A percentile compares a stretch with the other conserved stretches of the same genome.
Conservation (phyloP, 1,139 yeast species). For the Diutina mesorugosa region DNA sequence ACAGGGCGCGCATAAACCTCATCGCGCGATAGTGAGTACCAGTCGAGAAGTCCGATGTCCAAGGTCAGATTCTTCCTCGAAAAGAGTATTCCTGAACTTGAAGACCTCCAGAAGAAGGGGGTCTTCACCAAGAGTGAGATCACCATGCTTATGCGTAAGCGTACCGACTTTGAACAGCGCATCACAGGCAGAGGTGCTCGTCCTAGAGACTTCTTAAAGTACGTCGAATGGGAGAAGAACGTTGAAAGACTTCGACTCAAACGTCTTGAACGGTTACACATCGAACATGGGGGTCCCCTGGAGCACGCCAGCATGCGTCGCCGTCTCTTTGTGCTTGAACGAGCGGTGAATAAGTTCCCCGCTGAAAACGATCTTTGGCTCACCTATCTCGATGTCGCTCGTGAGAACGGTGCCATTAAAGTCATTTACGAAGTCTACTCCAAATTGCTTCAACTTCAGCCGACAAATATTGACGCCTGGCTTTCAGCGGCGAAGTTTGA, state of each 20-base stretch:
- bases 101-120: constrained; percentile 73
- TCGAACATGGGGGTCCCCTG: constrained; percentile 14
- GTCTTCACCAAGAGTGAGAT: constrained; percentile 73
- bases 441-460: constrained; percentile 71
- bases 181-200: constrained; percentile 75
- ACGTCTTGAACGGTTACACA: constrained; percentile 48
- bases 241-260: constrained; percentile 69
- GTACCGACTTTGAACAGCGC: constrained; percentile 93
- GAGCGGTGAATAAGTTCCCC: constrained; percentile 75
- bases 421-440: constrained; percentile 76
- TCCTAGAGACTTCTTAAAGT: constrained; percentile 65
- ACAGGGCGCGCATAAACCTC: neutral
- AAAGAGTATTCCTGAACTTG: constrained; percentile 84
- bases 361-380: constrained; percentile 72
- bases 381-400: constrained; percentile 61
- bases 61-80: constrained; percentile 68
- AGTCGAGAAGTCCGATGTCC: constrained; percentile 15
- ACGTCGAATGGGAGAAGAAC: constrained; percentile 71
- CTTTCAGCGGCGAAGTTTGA: constrained; percentile 91
- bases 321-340: constrained; percentile 68
- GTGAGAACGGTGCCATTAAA: constrained; percentile 60
- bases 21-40: neutral
- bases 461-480: constrained; percentile 88
- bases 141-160: constrained; percentile 74
- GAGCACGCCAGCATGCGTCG: constrained; percentile 66